Evolutionary conservation across 176 grass and related monocot species (phyloP).

Genomic region (Dactylis glomerata): DNA sequence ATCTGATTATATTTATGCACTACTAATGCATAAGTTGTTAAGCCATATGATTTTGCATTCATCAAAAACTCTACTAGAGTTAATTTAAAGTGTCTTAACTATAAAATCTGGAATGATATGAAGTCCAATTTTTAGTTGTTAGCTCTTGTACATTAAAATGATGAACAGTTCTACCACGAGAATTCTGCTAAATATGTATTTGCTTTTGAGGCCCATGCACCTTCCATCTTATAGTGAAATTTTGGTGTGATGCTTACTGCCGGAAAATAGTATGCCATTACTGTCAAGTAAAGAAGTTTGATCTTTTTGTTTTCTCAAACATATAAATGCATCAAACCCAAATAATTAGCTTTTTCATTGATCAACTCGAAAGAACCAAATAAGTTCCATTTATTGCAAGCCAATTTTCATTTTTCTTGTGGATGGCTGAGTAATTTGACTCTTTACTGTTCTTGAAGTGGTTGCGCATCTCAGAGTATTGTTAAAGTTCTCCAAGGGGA

Average conservation of each 20-base stretch:
- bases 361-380: neutral
- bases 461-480: conserved; percentile 74
- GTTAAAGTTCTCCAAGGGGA: conserved; percentile 84
- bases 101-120: neutral
- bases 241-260: conserved; percentile 6
- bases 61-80: neutral
- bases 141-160: neutral
- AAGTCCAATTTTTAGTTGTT: neutral
- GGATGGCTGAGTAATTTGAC: conserved; percentile 8
- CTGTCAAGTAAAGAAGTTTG: neutral
- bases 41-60: neutral
- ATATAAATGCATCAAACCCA: neutral
- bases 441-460: conserved; percentile 53
- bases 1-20: neutral
- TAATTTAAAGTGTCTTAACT: neutral
- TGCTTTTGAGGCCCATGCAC: neutral
- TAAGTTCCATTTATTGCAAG: neutral
- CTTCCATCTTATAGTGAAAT: neutral
- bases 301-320: neutral
- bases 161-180: neutral
- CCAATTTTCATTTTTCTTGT: neutral
- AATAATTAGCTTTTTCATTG: conserved; percentile 4
- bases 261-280: neutral
- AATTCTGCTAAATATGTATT: neutral
- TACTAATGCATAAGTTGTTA: neutral